Conservation (phyloP, 139 green algal species). For the Yamagishiella unicocca region DNA sequence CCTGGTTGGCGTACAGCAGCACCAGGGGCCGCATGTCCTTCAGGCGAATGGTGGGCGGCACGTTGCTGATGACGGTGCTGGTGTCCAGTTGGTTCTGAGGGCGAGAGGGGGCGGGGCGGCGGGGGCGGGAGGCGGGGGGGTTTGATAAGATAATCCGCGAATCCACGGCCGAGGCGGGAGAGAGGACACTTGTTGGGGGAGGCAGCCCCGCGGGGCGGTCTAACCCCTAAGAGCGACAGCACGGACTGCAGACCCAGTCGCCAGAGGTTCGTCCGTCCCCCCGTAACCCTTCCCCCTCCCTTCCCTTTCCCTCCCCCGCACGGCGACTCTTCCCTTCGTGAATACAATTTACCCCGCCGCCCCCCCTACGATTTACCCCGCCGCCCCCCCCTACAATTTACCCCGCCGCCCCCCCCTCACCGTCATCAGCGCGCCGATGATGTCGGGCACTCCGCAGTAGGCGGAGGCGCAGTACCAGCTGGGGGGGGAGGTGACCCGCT, state of each 20-base stretch:
- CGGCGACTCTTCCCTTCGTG: too few species aligned
- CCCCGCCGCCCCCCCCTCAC: background rate
- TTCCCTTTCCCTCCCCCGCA: too few species aligned
- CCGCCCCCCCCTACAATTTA: too few species aligned
- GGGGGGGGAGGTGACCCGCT: background rate
- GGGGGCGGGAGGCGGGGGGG: background rate
- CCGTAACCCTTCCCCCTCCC: background rate
- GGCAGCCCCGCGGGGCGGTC: too few species aligned
- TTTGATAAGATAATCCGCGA: too few species aligned
- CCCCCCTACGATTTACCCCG: too few species aligned
- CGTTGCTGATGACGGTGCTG: background rate
- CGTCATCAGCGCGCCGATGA: background rate
- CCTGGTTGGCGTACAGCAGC: slow-evolving; percentile 18
- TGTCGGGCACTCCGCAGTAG: slow-evolving; percentile 33
- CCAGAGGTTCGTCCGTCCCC: too few species aligned
- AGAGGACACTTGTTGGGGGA: too few species aligned
- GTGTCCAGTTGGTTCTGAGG: background rate
- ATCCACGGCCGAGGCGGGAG: too few species aligned
- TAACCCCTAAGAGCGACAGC: too few species aligned
- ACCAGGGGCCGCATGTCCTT: slow-evolving; percentile 5
- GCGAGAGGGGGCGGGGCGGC: background rate
- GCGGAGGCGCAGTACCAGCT: slow-evolving; percentile 32
- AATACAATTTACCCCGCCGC: too few species aligned
- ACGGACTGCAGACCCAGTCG: too few species aligned
- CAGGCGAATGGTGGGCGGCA: background rate